Evolutionary conservation across 1,139 yeast species (phyloP).

Genomic region (Candida sp.): DNA sequence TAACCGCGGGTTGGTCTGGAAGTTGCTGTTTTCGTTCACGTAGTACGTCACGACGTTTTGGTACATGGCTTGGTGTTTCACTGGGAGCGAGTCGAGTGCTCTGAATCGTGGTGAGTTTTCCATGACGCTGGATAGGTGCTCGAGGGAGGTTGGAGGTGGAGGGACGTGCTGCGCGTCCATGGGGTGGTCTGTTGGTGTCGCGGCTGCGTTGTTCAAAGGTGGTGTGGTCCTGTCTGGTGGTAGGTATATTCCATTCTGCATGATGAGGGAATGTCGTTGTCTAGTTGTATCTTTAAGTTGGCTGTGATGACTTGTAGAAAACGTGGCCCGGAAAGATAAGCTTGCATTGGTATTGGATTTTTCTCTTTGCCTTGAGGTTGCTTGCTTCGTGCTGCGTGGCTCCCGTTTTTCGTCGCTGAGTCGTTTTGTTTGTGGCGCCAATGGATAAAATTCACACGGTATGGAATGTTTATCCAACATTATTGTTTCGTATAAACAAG

Average conservation of each 20-base stretch:
- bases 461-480: too few species aligned
- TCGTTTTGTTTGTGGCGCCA: too few species aligned
- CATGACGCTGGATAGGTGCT: not conserved
- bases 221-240: not conserved
- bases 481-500: too few species aligned
- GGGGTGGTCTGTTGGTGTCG: not conserved
- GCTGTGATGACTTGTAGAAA: too few species aligned
- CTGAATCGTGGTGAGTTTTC: not conserved
- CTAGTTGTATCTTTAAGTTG: too few species aligned
- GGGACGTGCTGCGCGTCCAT: not conserved
- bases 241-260: not conserved
- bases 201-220: not conserved
- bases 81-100: not conserved
- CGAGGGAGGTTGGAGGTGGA: not conserved
- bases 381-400: too few species aligned
- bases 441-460: too few species aligned
- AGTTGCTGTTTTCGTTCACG: not conserved
- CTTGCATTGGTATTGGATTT: too few species aligned
- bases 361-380: too few species aligned
- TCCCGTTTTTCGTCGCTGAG: too few species aligned
- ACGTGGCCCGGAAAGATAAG: too few species aligned
- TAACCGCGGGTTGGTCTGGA: slow-evolving; percentile 9
- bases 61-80: not conserved
- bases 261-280: too few species aligned
- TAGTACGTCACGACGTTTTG: not conserved